These are phyloP conservation scores for Corynespora cassiicola DNA, from an alignment of 2,329 filamentous ascomycete genomes.

Conservation along the genomic window DNA sequence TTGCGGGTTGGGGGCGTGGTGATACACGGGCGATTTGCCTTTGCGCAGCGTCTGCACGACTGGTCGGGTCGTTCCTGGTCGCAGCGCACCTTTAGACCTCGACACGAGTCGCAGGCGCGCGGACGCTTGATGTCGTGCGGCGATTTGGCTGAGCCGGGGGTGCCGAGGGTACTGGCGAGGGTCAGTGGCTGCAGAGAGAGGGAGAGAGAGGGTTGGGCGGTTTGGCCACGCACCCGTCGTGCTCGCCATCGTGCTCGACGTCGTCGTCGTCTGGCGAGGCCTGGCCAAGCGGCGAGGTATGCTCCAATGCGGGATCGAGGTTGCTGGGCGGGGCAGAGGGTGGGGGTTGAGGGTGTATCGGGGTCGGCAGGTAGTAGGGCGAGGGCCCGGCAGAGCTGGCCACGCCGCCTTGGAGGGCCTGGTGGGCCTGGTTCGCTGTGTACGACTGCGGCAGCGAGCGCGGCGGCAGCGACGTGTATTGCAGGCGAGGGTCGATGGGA, in stretches of 20 bases:
- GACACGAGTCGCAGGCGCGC: constrained; percentile 56
- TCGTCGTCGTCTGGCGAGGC: constrained; percentile 35
- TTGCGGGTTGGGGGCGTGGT: constrained; percentile 75
- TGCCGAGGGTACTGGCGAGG: constrained; percentile 24
- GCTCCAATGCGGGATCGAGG: constrained; percentile 40
- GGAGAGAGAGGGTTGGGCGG: background rate
- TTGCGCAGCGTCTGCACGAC: constrained; percentile 71
- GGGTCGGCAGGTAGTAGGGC: constrained; percentile 41
- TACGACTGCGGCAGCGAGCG: constrained; percentile 30
- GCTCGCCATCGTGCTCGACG: constrained; percentile 34
- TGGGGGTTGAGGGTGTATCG: constrained; percentile 19
- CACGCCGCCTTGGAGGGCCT: constrained; percentile 25
- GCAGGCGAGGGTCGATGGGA: constrained; percentile 39
- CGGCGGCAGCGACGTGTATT: constrained; percentile 32
- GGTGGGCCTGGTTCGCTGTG: constrained; percentile 23
- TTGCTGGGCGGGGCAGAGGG: constrained; percentile 22
- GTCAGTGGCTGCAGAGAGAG: background rate
- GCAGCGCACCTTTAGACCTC: constrained; percentile 72
- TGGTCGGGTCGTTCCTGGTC: constrained; percentile 75
- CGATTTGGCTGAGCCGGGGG: constrained; percentile 38
- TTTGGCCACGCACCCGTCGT: constrained; percentile 31
- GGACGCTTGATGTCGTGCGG: constrained; percentile 52
- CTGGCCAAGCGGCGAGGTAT: constrained; percentile 32
- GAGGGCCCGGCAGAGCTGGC: constrained; percentile 16
- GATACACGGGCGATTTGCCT: constrained; percentile 75